Evolutionary conservation across 1,139 yeast genomes (phyloP).

Genomic region (Yamadazyma buinensis): DNA sequence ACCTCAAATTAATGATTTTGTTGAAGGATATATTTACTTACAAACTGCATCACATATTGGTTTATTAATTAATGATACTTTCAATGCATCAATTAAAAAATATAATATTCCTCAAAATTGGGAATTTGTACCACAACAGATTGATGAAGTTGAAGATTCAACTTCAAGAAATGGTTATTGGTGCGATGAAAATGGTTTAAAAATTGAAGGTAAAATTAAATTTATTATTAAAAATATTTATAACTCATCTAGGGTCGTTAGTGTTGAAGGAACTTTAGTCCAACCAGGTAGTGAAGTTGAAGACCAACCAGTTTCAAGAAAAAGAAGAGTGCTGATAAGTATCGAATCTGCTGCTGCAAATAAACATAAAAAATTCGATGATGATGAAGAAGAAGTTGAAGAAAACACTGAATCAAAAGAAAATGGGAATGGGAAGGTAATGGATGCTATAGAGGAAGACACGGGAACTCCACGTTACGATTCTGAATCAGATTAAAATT

Average conservation of each 20-base stretch:
- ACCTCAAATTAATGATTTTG: constrained; percentile 76
- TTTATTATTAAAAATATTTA: constrained; percentile 72
- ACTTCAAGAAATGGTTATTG: constrained; percentile 61
- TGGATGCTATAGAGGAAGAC: constrained; percentile 5
- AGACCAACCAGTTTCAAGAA: constrained; percentile 47
- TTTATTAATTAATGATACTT: constrained; percentile 82
- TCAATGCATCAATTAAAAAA: constrained; percentile 89
- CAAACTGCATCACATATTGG: constrained; percentile 97
- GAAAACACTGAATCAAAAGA: not conserved
- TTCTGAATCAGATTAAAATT: no score
- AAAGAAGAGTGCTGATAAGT: constrained; percentile 22
- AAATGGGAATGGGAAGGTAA: constrained; percentile 10
- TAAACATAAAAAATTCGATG: constrained; percentile 43
- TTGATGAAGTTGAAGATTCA: constrained; percentile 43
- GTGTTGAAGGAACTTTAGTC: constrained; percentile 80
- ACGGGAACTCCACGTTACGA: constrained; percentile 5
- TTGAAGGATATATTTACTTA: constrained; percentile 86
- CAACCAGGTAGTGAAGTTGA: constrained; percentile 58
- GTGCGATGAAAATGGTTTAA: constrained; percentile 70
- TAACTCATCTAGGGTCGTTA: constrained; percentile 76
- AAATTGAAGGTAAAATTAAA: constrained; percentile 74
- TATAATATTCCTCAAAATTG: constrained; percentile 78
- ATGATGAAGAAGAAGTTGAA: constrained; percentile 23
- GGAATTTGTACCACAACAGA: constrained; percentile 78
- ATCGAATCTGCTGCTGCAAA: constrained; percentile 3